phyloP scores from a whole-genome alignment of 2,329 filamentous ascomycete genomes.

The Ceratocystiopsis sp. region DNA sequence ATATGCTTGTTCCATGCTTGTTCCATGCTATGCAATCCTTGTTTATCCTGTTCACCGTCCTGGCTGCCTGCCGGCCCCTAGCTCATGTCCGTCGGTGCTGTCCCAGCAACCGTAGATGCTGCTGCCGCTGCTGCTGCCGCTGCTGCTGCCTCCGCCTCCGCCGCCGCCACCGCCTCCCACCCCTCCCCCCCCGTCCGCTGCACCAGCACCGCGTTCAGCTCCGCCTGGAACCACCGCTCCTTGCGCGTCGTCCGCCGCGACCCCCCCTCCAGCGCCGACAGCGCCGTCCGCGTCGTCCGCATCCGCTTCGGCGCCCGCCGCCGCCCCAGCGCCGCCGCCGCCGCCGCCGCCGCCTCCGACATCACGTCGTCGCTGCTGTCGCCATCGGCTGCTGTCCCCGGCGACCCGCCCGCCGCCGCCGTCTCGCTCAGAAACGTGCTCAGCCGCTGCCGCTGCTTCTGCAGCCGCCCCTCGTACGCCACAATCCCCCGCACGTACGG shows the following conservation, averaged over 20 bases:
- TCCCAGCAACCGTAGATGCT: background rate
- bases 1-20: too few relatives aligned
- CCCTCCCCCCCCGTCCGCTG: slow-evolving; percentile 32
- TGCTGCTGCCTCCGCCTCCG: background rate
- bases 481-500: slow-evolving; percentile 84
- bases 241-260: slow-evolving; percentile 42
- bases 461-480: slow-evolving; percentile 53
- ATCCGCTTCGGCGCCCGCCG: slow-evolving; percentile 27
- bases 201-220: slow-evolving; percentile 37
- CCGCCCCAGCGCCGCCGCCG: background rate
- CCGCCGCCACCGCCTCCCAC: slow-evolving; percentile 11
- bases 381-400: background rate
- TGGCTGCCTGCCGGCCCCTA: too few relatives aligned
- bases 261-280: slow-evolving; percentile 54
- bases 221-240: slow-evolving; percentile 48
- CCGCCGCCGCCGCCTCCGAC: background rate
- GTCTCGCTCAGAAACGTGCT: slow-evolving; percentile 35
- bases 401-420: background rate
- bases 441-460: slow-evolving; percentile 43
- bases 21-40: too few relatives aligned
- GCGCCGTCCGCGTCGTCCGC: slow-evolving; percentile 50
- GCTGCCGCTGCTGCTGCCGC: slow-evolving; percentile 1
- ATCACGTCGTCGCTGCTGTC: background rate
- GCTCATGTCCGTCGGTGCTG: background rate
- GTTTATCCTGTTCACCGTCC: too few relatives aligned